Evolutionary conservation across 257 asterid genomes (phyloP), one percentile per base, ranked within the genome.

Genomic region (Ilex aquifolium): DNA sequence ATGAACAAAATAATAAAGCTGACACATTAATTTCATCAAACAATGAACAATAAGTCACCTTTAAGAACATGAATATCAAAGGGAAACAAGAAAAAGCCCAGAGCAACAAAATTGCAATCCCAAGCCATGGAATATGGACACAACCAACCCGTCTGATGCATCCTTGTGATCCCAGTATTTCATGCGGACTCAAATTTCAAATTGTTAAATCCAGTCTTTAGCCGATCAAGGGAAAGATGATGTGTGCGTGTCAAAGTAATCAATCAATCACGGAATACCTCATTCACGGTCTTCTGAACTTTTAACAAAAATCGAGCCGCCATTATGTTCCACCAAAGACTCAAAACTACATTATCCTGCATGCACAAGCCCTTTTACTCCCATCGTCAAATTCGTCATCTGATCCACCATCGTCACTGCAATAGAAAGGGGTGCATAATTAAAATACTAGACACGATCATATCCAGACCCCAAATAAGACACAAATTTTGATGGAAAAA

Each of bases 401-500:
- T 32, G 97, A 87, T 57, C 69, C 95, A 44, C 56, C 81, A 56
- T 63, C 81, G 59, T 91, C 98, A 56, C 98, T 91, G 95, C 76
- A 70, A 73, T 65, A 59, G 62, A 72, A 66, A 49, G 59, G 51
- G 66, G 58, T 49, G 12, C 63, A 61, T 31, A 13, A 69, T 82
- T 60, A 77, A 75, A 32, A 32, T 63, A 31, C 10, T 27, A 44
- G 53, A 65, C 27, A 53, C 29, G 48, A 36, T 36, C 8, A 36
- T 36, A 1, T 36, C 42, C 42, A 7, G 2, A 36, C 8, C 7
- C 7, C 5, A 36, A 36, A 36, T 36, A 36, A 36, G 42, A 36
- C 8, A 0, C 42, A 36, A 36, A 36, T 36, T 36, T 36, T 36
- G 27, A 21, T 21, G 27, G 27, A 21, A 21, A 36, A 5, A 36